These are phyloP conservation scores for Penicillium angulare DNA, from an alignment of 495 filamentous ascomycete genomes.

Conservation along the genomic window DNA sequence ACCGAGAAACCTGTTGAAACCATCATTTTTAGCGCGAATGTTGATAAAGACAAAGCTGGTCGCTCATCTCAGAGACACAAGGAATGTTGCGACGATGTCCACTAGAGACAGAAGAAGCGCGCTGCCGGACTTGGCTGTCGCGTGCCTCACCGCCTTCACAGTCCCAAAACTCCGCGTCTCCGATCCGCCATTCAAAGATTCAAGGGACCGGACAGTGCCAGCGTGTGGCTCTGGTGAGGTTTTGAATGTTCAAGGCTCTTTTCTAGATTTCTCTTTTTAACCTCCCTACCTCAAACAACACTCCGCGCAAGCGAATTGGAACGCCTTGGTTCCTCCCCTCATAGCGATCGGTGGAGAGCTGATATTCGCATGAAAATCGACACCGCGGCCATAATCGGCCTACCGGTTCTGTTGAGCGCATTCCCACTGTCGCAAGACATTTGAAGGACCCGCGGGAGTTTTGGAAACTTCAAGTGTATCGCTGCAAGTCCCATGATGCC, in stretches of 20 bases:
- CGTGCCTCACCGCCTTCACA: not conserved
- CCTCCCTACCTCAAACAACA: not conserved
- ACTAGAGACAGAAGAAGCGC: not conserved
- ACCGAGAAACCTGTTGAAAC: no score
- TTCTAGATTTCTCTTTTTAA: not conserved
- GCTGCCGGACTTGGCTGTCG: not conserved
- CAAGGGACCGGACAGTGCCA: constrained; percentile 12
- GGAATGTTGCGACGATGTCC: not conserved
- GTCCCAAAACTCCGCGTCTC: constrained; percentile 22
- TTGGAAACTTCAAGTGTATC: not conserved
- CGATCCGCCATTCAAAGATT: constrained; percentile 15
- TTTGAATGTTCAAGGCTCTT: constrained; percentile 8
- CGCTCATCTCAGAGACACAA: no score
- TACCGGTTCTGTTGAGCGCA: not conserved
- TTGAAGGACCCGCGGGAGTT: not conserved
- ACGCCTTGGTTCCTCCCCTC: not conserved
- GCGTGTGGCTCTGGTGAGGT: not conserved
- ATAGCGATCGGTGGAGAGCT: constrained; percentile 8
- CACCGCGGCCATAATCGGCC: no score
- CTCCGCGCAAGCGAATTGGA: constrained; percentile 1
- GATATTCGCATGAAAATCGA: constrained; percentile 9
- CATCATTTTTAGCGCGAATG: no score
- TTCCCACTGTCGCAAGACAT: constrained; percentile 2
- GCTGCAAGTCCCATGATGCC: constrained; percentile 28
- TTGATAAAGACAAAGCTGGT: no score